Evolutionary conservation across 2,329 filamentous ascomycete species (phyloP).

Genomic region (Trichoderma cornu-damae): DNA sequence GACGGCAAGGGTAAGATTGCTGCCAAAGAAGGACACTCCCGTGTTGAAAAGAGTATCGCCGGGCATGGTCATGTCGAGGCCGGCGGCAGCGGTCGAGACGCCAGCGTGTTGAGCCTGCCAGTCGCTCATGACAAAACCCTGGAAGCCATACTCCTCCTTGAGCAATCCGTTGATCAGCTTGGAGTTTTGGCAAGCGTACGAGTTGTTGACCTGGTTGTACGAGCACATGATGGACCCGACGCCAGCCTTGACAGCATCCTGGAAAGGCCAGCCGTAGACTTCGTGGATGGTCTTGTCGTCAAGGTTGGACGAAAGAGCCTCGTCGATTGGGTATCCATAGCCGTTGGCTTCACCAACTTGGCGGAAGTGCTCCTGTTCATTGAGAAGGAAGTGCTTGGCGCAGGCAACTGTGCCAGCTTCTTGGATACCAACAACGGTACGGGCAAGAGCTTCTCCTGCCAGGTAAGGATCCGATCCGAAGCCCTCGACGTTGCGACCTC

Average conservation of each 20-base stretch:
- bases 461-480: slow-evolving; percentile 69
- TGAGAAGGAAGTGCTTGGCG: slow-evolving; percentile 69
- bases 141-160: slow-evolving; percentile 75
- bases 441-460: slow-evolving; percentile 64
- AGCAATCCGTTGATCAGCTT: slow-evolving; percentile 69
- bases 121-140: slow-evolving; percentile 76
- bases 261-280: slow-evolving; percentile 74
- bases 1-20: slow-evolving; percentile 81
- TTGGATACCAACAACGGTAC: slow-evolving; percentile 76
- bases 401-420: slow-evolving; percentile 76
- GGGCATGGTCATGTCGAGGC: slow-evolving; percentile 84
- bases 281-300: slow-evolving; percentile 73
- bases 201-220: slow-evolving; percentile 77
- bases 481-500: slow-evolving; percentile 60
- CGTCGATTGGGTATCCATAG: slow-evolving; percentile 56
- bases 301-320: slow-evolving; percentile 56
- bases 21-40: slow-evolving; percentile 71
- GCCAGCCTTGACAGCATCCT: slow-evolving; percentile 63
- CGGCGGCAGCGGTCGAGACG: slow-evolving; percentile 61
- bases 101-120: slow-evolving; percentile 73
- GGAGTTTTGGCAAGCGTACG: slow-evolving; percentile 74
- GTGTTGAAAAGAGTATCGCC: slow-evolving; percentile 74
- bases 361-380: slow-evolving; percentile 77
- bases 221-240: slow-evolving; percentile 62
- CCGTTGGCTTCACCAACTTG: slow-evolving; percentile 51